Percentiles rank a stretch among this genome's conserved stretches.
Conservation (phyloP, 257 asterid genomes). For the Leonotis leonurus region DNA sequence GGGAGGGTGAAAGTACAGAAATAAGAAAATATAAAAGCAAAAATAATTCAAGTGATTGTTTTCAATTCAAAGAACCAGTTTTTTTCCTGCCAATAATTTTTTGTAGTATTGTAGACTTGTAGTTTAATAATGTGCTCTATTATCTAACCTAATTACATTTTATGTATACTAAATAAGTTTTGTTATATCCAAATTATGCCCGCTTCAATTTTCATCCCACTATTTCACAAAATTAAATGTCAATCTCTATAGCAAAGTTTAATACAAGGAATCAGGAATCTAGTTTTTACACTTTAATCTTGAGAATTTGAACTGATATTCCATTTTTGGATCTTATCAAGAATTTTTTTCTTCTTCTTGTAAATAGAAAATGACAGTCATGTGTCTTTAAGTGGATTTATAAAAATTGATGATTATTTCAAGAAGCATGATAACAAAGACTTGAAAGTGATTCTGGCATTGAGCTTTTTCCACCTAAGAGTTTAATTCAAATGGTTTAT, state of each 20-base stretch:
- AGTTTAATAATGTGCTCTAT: constrained; percentile 16
- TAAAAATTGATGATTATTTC: constrained; percentile 19
- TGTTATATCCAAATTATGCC: constrained; percentile 41
- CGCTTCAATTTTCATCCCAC: constrained; percentile 6
- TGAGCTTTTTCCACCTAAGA: not conserved
- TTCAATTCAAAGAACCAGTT: constrained; percentile 31
- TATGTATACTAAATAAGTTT: no score
- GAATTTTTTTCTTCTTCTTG: not conserved
- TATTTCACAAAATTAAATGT: not conserved
- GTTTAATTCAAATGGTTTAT: not conserved
- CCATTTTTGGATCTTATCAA: not conserved
- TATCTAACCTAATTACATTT: no score
- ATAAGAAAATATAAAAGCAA: not conserved
- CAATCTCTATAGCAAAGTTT: not conserved
- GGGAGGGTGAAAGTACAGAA: constrained; percentile 14
- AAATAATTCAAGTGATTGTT: constrained; percentile 8
- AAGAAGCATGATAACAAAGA: constrained; percentile 7
- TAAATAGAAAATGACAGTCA: constrained; percentile 22
- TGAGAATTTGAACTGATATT: not conserved
- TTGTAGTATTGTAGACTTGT: constrained; percentile 20
- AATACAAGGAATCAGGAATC: not conserved
- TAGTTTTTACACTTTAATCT: not conserved
- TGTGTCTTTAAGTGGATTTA: constrained; percentile 1
- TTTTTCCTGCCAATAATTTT: constrained; percentile 30
- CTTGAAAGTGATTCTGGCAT: not conserved